Evolutionary conservation across 306 rosid species (phyloP), one percentile per base, ranked within the genome.

Genomic region (Cucurbita maxima): DNA sequence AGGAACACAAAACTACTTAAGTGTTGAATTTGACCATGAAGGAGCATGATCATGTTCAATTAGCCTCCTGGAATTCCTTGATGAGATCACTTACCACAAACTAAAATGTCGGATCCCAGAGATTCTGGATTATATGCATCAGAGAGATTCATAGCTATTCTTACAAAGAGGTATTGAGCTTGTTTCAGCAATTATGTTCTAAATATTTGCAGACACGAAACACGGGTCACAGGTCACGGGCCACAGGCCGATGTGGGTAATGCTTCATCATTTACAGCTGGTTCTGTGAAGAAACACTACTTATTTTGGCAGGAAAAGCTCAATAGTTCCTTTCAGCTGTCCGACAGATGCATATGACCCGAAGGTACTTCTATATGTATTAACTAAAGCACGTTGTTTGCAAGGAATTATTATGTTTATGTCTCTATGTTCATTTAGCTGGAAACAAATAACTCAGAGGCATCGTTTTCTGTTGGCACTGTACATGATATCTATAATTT

Each of bases 11-110:
- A 83, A 81, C 79, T 75, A 78, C 77, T 71, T 94, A 79, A 78
- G 75, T 61, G 84, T 93, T 80, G 98, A 93, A 86, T 86, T 93
- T 83, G 90, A 86, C 62, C 80, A 86, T 81, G 79, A 76, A 44
- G 58, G 71, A 66, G 75, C 73, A 78, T 88, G 84, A 84, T 86
- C 81, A 37, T 75, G 74, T 77, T 81, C 36, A 73, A 57, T 75
- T 74, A 20, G 69, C 76, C 79, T 22, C 45, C 47, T 22, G 62
- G 44, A 57, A 57, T 44, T 43, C 15, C 30, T 55, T 58, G 68
- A 25, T 41, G 43, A 30, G 30, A 45, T 15, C 20, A 40, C 37
- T 30, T 64, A 44, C 16, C 47, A 43, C 30, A 45, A 18, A 38
- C 66, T 47, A 6, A 22, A 48, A 38, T 72, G 64, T n/a, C 60